Conservation (phyloP, 805 yeast genomes). For the Gaillardinia entomophila region DNA sequence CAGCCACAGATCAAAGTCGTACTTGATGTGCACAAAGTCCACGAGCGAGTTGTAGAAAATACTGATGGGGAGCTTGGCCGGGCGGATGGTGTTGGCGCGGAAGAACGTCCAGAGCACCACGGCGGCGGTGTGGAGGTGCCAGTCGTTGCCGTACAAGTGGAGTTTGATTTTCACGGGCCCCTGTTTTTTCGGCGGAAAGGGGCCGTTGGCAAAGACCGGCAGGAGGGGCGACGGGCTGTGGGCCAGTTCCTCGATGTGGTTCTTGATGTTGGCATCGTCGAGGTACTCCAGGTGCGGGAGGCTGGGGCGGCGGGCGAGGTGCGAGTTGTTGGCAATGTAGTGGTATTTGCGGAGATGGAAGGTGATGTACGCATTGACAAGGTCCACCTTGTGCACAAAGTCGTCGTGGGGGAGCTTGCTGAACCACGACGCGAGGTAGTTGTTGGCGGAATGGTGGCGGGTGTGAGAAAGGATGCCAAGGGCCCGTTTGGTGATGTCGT, state of each 20-base stretch:
- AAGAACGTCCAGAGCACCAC: conserved; percentile 50
- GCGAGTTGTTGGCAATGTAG: conserved; percentile 27
- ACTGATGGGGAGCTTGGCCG: conserved; percentile 24
- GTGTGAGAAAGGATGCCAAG: conserved; percentile 62
- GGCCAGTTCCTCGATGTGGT: conserved; percentile 5
- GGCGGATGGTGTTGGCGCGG: conserved; percentile 43
- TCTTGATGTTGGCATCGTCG: conserved; percentile 9
- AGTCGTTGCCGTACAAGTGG: conserved; percentile 67
- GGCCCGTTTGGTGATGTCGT: conserved; percentile 62
- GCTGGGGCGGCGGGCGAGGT: conserved; percentile 11
- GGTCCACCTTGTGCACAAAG: conserved; percentile 53
- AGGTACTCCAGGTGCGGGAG: conserved; percentile 4
- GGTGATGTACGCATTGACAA: conserved; percentile 70
- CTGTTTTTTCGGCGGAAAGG: conserved; percentile 6
- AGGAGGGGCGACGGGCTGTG: conserved; percentile 2
- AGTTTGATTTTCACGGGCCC: conserved; percentile 35
- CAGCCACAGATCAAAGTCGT: conserved; percentile 80
- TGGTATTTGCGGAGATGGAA: conserved; percentile 61
- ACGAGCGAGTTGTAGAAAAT: conserved; percentile 73
- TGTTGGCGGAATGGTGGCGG: conserved; percentile 28
- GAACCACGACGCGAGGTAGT: conserved; percentile 52
- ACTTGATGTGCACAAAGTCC: conserved; percentile 69
- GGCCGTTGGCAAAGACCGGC: conserved; percentile 1
- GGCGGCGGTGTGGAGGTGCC: conserved; percentile 74
- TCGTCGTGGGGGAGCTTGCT: conserved; percentile 35